These are phyloP conservation scores for Biancaea sappan DNA, from an alignment of 306 rosid species.

Conservation along the genomic window DNA sequence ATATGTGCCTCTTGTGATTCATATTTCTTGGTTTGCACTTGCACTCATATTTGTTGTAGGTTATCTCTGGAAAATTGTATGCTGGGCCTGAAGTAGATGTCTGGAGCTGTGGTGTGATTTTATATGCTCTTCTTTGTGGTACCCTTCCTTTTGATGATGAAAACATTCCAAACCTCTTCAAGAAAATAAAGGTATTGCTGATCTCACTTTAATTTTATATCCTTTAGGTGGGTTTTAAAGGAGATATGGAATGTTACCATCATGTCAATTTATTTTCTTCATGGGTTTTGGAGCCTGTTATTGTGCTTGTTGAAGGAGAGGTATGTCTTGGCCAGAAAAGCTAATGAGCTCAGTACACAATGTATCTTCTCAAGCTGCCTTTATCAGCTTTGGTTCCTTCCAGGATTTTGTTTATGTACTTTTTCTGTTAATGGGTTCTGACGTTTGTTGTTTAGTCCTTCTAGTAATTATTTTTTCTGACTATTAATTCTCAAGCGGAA, in stretches of 20 bases:
- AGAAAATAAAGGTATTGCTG: constrained; percentile 72
- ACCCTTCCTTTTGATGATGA: constrained; percentile 95
- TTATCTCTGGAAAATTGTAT: constrained; percentile 53
- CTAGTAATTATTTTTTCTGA: not conserved
- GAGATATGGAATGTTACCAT: not conserved
- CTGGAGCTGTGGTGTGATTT: constrained; percentile 82
- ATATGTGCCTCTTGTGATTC: constrained; percentile 5
- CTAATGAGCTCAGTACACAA: constrained; percentile 4
- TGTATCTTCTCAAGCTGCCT: not conserved
- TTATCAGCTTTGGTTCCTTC: not conserved
- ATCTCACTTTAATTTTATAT: not conserved
- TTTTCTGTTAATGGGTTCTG: not conserved
- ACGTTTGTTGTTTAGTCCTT: not conserved
- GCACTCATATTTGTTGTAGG: constrained; percentile 31
- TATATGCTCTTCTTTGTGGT: constrained; percentile 95
- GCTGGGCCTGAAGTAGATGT: constrained; percentile 64
- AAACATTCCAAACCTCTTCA: constrained; percentile 78
- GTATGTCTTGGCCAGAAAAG: constrained; percentile 24
- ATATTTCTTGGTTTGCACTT: constrained; percentile 24
- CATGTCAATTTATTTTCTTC: constrained; percentile 18
- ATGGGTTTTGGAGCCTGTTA: constrained; percentile 22
- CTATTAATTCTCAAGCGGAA: not conserved
- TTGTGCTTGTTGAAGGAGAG: constrained; percentile 20
- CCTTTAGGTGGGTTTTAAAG: constrained; percentile 13
- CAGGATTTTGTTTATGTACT: not conserved